Conservation (phyloP, 2,329 filamentous ascomycete species). For the Geosmithia putterillii region DNA sequence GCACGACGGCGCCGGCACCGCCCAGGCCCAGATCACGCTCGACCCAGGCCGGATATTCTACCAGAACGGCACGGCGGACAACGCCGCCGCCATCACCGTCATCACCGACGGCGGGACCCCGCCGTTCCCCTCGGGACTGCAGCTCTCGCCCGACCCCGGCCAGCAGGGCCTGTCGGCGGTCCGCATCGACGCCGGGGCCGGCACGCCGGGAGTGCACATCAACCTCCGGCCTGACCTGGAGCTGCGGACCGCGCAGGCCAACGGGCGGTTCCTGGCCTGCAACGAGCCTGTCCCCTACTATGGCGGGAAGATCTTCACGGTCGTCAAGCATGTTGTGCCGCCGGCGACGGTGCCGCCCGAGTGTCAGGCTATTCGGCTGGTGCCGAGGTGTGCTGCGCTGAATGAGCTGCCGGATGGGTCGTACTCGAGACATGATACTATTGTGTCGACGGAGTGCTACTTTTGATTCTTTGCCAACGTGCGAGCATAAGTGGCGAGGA, state of each 20-base stretch:
- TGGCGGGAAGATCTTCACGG: constrained; percentile 20
- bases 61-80: constrained; percentile 30
- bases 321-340: constrained; percentile 23
- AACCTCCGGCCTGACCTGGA: neutral
- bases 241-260: constrained; percentile 10
- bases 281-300: constrained; percentile 29
- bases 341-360: constrained; percentile 17
- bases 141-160: constrained; percentile 13
- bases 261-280: constrained; percentile 21
- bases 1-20: constrained; percentile 28
- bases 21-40: constrained; percentile 21
- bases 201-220: constrained; percentile 21
- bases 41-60: constrained; percentile 27
- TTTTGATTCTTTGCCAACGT: neutral
- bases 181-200: constrained; percentile 18
- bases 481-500: no score
- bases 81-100: constrained; percentile 16
- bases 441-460: neutral
- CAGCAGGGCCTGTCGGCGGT: constrained; percentile 13
- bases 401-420: constrained; percentile 20
- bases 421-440: constrained; percentile 25
- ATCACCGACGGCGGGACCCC: constrained; percentile 28
- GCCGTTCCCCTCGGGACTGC: constrained; percentile 23
- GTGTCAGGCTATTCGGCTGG: constrained; percentile 28
- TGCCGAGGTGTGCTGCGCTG: constrained; percentile 29